These are phyloP conservation scores for Colletotrichum salicis DNA, from an alignment of 2,329 filamentous ascomycete species.

Conservation along the genomic window DNA sequence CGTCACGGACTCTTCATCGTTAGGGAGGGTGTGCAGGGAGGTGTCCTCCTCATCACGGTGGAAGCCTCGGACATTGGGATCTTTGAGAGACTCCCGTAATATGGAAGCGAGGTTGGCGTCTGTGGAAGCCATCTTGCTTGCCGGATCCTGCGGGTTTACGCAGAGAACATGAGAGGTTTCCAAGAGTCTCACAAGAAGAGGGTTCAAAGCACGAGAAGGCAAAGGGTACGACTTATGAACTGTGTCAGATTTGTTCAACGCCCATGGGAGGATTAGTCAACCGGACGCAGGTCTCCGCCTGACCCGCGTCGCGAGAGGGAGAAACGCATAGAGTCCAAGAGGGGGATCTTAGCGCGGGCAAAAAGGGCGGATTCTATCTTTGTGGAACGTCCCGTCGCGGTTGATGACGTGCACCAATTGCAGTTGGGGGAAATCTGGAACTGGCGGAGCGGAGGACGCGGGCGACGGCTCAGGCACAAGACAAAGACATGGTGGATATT, in stretches of 20 bases:
- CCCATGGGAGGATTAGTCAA: background rate
- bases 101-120: background rate
- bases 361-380: background rate
- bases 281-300: background rate
- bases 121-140: background rate
- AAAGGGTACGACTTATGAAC: background rate
- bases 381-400: background rate
- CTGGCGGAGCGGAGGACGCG: background rate
- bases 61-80: background rate
- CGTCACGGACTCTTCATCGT: constrained; percentile 12
- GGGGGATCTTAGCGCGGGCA: background rate
- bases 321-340: background rate
- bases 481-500: background rate
- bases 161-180: background rate
- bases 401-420: constrained; percentile 6
- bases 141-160: background rate
- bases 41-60: background rate
- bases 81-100: background rate
- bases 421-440: background rate
- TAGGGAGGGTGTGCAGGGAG: background rate
- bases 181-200: background rate
- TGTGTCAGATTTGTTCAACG: background rate
- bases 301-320: background rate
- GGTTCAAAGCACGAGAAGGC: background rate
- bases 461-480: background rate